Evolutionary conservation across 2,329 filamentous ascomycete species (phyloP), one percentile per base, ranked within the genome.

Genomic region (Pseudogymnoascus sp.): DNA sequence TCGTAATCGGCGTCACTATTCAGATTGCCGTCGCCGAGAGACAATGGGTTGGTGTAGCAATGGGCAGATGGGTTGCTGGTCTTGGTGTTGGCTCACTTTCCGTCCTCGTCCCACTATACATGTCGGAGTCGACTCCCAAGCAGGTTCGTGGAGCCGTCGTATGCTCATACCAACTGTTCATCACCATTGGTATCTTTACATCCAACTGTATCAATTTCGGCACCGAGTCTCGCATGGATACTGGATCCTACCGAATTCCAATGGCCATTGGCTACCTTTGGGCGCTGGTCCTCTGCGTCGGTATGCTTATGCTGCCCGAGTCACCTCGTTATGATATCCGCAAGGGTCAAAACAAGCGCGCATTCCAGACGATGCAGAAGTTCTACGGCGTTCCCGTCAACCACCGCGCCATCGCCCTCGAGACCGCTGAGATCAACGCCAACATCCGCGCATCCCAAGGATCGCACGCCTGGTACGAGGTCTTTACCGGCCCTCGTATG

Each of bases 81-180:
- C 76, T 89, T 2, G 86, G 86, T 47, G 80, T 89, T 28, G 87
- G 87, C 43, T 85, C 79, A 59, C 76, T 89, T 1, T 87, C 83
- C 0, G 81, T 87, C 34, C 78, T 83, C 35, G 83, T 87, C 2
- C 85, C 85, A 62, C 84, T 88, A 78, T 87, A 84, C 72, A 84
- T 88, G 72, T 81, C 81, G 39, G 85, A 88, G 69, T 83, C 78
- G 59, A 78, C 82, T 1, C 85, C 85, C 3, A 77, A 79, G 16
- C 78, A 83, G 67, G 85, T 87, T 63, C 82, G 85, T 65, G 85
- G 84, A 66, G 80, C 82, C 34, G 80, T 88, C 43, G 81, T 87
- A n/a, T 70, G 68, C 4, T 84, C 81, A n/a, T 90, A 89, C 72
- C 87, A 90, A 73, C 81, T 90, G 14, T 85, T 89, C 74, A 87